Conservation (phyloP, 2,329 filamentous ascomycete species). For the Apiospora aurea region DNA sequence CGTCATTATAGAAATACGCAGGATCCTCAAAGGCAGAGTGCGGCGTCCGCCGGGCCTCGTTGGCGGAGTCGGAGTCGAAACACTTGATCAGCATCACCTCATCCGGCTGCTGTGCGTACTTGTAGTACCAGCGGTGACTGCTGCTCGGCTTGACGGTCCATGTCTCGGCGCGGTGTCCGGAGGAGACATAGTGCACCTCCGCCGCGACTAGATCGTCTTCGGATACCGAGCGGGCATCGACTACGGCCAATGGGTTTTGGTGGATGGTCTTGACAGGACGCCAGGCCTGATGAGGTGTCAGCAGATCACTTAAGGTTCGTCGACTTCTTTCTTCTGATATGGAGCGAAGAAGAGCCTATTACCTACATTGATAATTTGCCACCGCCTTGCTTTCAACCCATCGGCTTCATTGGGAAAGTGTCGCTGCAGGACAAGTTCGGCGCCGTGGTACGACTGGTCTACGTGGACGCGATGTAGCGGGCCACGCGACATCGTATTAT, state of each 20-base stretch:
- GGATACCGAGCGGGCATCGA: constrained; percentile 53
- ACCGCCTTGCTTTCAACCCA: constrained; percentile 48
- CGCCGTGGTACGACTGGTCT: constrained; percentile 57
- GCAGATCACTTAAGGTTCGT: not conserved
- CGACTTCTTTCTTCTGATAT: not conserved
- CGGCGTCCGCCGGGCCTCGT: constrained; percentile 54
- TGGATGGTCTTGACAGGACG: constrained; percentile 55
- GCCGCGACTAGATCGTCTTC: constrained; percentile 56
- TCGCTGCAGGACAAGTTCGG: constrained; percentile 45
- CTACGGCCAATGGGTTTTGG: constrained; percentile 60
- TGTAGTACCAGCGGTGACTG: constrained; percentile 56
- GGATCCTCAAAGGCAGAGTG: constrained; percentile 60
- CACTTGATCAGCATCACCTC: constrained; percentile 66
- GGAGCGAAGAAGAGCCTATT: too few species aligned
- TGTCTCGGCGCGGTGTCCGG: constrained; percentile 53
- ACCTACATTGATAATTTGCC: constrained; percentile 57
- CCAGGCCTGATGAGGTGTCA: constrained; percentile 40
- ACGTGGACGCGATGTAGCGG: constrained; percentile 60
- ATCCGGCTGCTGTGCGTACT: constrained; percentile 54
- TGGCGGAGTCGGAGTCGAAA: constrained; percentile 61
- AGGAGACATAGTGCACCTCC: constrained; percentile 28
- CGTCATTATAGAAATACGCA: constrained; percentile 42
- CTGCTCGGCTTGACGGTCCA: constrained; percentile 42
- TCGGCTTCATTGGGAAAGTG: constrained; percentile 51
- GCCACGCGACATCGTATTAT: constrained; percentile 35